Conservation (phyloP, 768 basidiomycete species). For the Lactarius hengduanensis region DNA sequence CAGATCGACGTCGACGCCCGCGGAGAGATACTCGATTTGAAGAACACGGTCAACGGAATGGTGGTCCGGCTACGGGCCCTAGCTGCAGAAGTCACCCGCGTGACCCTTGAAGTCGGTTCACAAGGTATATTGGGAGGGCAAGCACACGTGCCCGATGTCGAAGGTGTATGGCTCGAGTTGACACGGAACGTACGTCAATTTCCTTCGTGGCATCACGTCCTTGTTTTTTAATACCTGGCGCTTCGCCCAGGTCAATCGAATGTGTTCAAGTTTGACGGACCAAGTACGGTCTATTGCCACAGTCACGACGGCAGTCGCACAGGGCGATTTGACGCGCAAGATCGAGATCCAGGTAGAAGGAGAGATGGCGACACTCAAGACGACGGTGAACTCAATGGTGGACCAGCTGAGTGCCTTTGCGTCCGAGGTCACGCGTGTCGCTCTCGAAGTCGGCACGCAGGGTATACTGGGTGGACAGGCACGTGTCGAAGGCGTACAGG, state of each 20-base stretch:
- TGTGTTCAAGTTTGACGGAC: conserved; percentile 75
- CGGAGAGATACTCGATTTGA: conserved; percentile 84
- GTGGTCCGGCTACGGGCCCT: conserved; percentile 52
- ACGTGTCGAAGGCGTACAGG: conserved; percentile 81
- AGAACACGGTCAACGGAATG: conserved; percentile 53
- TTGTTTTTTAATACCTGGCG: conserved; percentile 2
- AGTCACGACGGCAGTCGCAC: conserved; percentile 84
- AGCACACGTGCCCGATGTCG: conserved; percentile 80
- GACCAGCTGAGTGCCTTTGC: conserved; percentile 82
- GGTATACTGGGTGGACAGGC: conserved; percentile 89
- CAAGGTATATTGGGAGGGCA: conserved; percentile 87
- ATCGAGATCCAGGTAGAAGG: conserved; percentile 84
- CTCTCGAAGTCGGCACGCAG: conserved; percentile 83
- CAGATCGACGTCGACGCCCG: conserved; percentile 86
- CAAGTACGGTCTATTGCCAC: conserved; percentile 75
- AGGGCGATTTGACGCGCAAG: conserved; percentile 85
- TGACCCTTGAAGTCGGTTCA: conserved; percentile 78
- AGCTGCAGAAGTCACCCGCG: conserved; percentile 77
- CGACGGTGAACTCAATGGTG: conserved; percentile 88
- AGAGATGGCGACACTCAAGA: conserved; percentile 80
- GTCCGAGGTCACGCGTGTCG: conserved; percentile 75
- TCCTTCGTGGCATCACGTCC: background rate
- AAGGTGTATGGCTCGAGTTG: conserved; percentile 80
- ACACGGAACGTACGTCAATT: conserved; percentile 57
- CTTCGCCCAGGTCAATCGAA: conserved; percentile 58